Conservation (phyloP, 441 rosid species). For the Arabidopsis lyrata region DNA sequence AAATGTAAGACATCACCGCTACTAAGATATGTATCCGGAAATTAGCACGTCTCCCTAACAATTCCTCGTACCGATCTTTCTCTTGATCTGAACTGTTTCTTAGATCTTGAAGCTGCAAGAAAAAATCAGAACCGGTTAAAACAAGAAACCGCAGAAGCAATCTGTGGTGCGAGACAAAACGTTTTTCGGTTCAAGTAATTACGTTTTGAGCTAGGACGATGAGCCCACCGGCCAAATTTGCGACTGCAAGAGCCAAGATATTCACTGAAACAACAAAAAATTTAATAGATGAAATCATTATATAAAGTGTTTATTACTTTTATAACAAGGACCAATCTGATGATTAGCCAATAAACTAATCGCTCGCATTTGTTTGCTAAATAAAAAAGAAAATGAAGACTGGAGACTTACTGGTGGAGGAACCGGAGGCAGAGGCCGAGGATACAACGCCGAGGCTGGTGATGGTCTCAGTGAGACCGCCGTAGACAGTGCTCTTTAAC, state of each 20-base stretch:
- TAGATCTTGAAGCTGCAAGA: constrained; percentile 69
- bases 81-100: constrained; percentile 45
- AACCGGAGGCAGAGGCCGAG: constrained; percentile 87
- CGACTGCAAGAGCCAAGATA: constrained; percentile 75
- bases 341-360: constrained; percentile 1
- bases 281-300: background rate
- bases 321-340: background rate
- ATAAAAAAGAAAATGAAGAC: background rate
- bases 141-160: background rate
- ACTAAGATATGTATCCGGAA: constrained; percentile 54
- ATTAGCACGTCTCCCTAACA: constrained; percentile 61
- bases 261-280: constrained; percentile 59
- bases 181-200: constrained; percentile 31
- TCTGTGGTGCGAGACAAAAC: background rate
- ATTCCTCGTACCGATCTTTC: constrained; percentile 55
- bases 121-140: constrained; percentile 15
- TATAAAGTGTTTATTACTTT: background rate
- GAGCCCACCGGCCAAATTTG: constrained; percentile 84
- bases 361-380: background rate
- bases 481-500: constrained; percentile 80
- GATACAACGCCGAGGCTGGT: constrained; percentile 84
- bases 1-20: constrained; percentile 63
- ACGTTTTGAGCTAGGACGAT: constrained; percentile 66
- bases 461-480: constrained; percentile 82
- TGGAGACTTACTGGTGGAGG: constrained; percentile 62